These are phyloP conservation scores for Quercus wislizeni DNA, from an alignment of 306 rosid genomes.

Conservation along the genomic window DNA sequence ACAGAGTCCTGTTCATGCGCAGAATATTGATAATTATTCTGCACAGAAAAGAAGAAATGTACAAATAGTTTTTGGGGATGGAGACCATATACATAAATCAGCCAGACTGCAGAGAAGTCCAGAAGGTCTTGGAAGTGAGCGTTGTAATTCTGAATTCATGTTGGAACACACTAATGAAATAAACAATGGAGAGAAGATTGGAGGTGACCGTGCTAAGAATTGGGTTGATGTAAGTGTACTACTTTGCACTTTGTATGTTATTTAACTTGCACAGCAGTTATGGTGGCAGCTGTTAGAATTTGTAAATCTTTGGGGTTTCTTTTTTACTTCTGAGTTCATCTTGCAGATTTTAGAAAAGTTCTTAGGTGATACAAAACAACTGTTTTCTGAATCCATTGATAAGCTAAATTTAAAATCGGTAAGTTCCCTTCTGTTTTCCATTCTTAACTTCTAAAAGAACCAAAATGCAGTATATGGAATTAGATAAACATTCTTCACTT, in stretches of 20 bases:
- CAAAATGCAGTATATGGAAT: slow-evolving; percentile 12
- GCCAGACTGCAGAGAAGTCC: slow-evolving; percentile 34
- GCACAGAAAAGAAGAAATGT: slow-evolving; percentile 58
- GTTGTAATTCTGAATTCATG: slow-evolving; percentile 26
- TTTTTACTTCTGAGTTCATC: slow-evolving; percentile 20
- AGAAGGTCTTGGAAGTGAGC: slow-evolving; percentile 35
- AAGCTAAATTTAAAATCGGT: slow-evolving; percentile 59
- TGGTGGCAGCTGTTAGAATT: slow-evolving; percentile 1
- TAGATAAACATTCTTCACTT: slow-evolving; percentile 1
- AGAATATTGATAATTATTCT: slow-evolving; percentile 37
- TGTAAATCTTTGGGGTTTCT: not conserved
- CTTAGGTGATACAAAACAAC: slow-evolving; percentile 40
- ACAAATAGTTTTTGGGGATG: slow-evolving; percentile 27
- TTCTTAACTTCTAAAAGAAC: not conserved
- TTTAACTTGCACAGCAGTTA: slow-evolving; percentile 15
- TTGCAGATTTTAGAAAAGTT: slow-evolving; percentile 62
- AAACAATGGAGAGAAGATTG: slow-evolving; percentile 36
- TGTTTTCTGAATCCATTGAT: slow-evolving; percentile 56
- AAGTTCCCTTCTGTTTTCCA: slow-evolving; percentile 10
- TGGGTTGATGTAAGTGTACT: slow-evolving; percentile 63
- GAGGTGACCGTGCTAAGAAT: slow-evolving; percentile 32
- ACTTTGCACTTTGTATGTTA: slow-evolving; percentile 1
- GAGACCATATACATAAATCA: slow-evolving; percentile 26
- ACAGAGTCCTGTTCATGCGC: slow-evolving; percentile 29
- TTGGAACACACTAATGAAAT: slow-evolving; percentile 25